These are phyloP conservation scores for Seiridium unicorne DNA, from an alignment of 2,329 filamentous ascomycete genomes.

Conservation along the genomic window DNA sequence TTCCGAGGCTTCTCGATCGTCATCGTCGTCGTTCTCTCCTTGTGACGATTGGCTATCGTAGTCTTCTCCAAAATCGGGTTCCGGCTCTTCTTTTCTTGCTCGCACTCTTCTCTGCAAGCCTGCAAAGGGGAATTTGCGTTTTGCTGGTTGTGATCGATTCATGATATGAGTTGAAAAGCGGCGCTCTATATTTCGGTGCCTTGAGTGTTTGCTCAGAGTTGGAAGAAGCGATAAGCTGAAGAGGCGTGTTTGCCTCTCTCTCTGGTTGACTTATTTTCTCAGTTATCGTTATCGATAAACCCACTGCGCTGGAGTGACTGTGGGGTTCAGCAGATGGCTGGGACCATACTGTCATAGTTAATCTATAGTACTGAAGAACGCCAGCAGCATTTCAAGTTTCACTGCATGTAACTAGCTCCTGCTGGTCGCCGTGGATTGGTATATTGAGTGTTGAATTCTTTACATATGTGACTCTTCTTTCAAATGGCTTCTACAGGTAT, in stretches of 20 bases:
- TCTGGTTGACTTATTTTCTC: background rate
- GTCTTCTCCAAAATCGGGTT: slow-evolving; percentile 38
- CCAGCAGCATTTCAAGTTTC: too few species aligned
- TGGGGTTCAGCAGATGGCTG: background rate
- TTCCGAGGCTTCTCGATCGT: background rate
- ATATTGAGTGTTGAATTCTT: too few species aligned
- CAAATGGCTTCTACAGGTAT: too few species aligned
- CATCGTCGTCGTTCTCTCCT: slow-evolving; percentile 22
- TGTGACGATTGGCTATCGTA: slow-evolving; percentile 26
- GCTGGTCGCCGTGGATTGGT: too few species aligned
- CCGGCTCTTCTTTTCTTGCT: slow-evolving; percentile 39
- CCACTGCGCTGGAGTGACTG: background rate
- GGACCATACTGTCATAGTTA: too few species aligned
- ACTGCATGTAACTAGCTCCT: too few species aligned
- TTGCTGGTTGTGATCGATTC: slow-evolving; percentile 25
- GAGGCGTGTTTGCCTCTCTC: too few species aligned
- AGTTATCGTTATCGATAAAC: background rate
- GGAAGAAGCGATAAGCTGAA: too few species aligned
- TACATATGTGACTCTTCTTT: too few species aligned
- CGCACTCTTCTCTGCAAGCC: slow-evolving; percentile 43
- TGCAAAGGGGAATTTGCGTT: slow-evolving; percentile 37
- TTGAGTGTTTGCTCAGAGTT: background rate
- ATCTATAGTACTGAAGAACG: too few species aligned
- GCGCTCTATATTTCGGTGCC: background rate
- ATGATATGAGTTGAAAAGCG: slow-evolving; percentile 11